Base-by-base conservation (phyloP, 192 early-diverging fungal species). In the Endogone sp. region DNA sequence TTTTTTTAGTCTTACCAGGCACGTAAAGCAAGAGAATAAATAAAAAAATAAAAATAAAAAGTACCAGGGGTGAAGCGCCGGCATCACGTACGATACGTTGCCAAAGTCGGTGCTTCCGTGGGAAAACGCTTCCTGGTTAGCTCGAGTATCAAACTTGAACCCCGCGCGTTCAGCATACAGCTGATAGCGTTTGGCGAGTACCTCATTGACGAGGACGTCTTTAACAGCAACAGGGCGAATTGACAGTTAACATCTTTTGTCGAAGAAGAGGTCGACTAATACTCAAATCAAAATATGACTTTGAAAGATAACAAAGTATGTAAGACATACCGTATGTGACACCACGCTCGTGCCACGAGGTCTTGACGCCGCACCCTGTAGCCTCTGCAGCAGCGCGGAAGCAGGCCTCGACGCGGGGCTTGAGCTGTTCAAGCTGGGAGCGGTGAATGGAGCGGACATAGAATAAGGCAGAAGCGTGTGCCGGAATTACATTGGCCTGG, bases 21-120 rank as follows among this genome's bases (percentile, higher is more conserved):
- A n/a, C n/a, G n/a, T n/a, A n/a, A n/a, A n/a, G n/a, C n/a, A n/a
- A n/a, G n/a, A n/a, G n/a, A n/a, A 44, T 13, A 44, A 44, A 44
- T 4, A 44, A 44, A 8, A 44, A 44, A 44, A 44, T 8, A 44
- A 13, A 4, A 44, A 60, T 60, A 9, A 60, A 85, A 65, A 64
- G 31, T 59, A 66, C 56, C 56, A 62, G 24, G 73, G 71, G 30
- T 85, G 83, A 25, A 85, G 74, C 10, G 63, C 68, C 30, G 91
- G 87, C 10, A 88, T 81, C 28, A 71, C 71, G 23, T 89, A 83
- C n/a, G 85, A 84, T 31, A 92, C 78, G 60, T 93, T 92, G 29
- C 90, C 91, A 49, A 77, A 66, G 73, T 92, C 91, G 3, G 91
- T 89, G 4, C 82, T 83, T 0, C 86, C 91, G 49, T 73, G 75